Evolutionary conservation across 2,329 filamentous ascomycete genomes (phyloP).

Genomic region (Colletotrichum australisinense): DNA sequence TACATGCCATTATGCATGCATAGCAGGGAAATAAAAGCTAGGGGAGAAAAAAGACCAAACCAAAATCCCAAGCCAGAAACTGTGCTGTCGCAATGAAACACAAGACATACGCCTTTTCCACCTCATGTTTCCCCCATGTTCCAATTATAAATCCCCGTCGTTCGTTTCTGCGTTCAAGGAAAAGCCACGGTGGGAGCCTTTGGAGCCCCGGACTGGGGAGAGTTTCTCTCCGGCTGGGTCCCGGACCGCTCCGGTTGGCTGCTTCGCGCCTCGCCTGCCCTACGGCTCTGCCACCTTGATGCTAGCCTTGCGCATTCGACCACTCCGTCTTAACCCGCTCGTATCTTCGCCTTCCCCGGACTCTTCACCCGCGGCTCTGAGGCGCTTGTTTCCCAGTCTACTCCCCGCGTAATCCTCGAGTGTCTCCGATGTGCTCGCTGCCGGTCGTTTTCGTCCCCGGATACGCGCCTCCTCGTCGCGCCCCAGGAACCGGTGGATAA

Average conservation of each 20-base stretch:
- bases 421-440: constrained; percentile 29
- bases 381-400: constrained; percentile 29
- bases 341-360: constrained; percentile 38
- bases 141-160: constrained; percentile 32
- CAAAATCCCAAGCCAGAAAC: background rate
- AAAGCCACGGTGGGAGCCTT: constrained; percentile 9
- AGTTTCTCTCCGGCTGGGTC: background rate
- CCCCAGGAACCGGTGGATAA: constrained; percentile 84
- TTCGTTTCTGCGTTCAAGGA: background rate
- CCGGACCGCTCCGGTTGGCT: constrained; percentile 28
- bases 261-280: background rate
- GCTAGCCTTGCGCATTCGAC: constrained; percentile 48
- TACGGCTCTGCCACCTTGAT: constrained; percentile 36
- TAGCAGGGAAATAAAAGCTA: background rate
- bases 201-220: background rate
- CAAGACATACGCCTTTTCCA: constrained; percentile 5
- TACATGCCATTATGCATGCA: constrained; percentile 8
- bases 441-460: constrained; percentile 50
- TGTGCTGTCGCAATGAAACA: constrained; percentile 4
- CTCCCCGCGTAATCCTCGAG: constrained; percentile 13
- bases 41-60: background rate
- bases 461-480: constrained; percentile 73
- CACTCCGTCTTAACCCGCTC: constrained; percentile 46
- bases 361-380: constrained; percentile 15
- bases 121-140: constrained; percentile 22